Evolutionary conservation across 192 early-diverging fungal species (phyloP).

Genomic region (Coemansia sp.): DNA sequence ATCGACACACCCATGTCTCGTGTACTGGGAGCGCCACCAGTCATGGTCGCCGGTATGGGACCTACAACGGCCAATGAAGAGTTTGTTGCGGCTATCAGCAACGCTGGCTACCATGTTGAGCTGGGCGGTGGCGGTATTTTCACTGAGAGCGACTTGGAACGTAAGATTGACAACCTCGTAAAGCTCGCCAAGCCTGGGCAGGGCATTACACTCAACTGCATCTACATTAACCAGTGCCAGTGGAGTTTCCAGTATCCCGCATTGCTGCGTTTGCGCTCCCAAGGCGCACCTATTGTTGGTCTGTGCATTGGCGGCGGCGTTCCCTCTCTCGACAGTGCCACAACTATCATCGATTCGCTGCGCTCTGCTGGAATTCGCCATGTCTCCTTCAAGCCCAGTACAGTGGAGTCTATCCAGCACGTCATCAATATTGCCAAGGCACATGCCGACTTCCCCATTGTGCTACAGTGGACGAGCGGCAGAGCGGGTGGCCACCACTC

Average conservation of each 20-base stretch:
- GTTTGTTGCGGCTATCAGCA: conserved; percentile 83
- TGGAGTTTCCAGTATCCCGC: conserved; percentile 83
- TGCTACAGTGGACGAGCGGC: conserved; percentile 97
- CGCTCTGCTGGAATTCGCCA: conserved; percentile 77
- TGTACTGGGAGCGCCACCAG: conserved; percentile 80
- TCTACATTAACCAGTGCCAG: conserved; percentile 85
- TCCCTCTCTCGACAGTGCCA: conserved; percentile 79
- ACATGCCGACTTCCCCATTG: conserved; percentile 81
- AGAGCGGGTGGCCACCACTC: conserved; percentile 97
- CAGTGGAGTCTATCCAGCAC: conserved; percentile 70
- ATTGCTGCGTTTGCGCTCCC: conserved; percentile 71
- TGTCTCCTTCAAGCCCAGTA: conserved; percentile 81
- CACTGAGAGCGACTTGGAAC: conserved; percentile 66
- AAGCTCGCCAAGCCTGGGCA: conserved; percentile 69
- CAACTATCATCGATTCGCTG: conserved; percentile 73
- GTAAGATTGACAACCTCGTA: conserved; percentile 74
- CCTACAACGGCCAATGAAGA: conserved; percentile 76
- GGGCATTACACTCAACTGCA: conserved; percentile 87
- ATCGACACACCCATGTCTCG: conserved; percentile 86
- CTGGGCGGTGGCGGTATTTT: conserved; percentile 89
- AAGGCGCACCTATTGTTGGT: conserved; percentile 88
- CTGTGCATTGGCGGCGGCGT: conserved; percentile 91
- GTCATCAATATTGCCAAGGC: conserved; percentile 83
- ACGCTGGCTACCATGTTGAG: conserved; percentile 89
- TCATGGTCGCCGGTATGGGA: conserved; percentile 96